phyloP scores from a whole-genome alignment of 495 filamentous ascomycete genomes.

The Trichoderma gamsii region DNA sequence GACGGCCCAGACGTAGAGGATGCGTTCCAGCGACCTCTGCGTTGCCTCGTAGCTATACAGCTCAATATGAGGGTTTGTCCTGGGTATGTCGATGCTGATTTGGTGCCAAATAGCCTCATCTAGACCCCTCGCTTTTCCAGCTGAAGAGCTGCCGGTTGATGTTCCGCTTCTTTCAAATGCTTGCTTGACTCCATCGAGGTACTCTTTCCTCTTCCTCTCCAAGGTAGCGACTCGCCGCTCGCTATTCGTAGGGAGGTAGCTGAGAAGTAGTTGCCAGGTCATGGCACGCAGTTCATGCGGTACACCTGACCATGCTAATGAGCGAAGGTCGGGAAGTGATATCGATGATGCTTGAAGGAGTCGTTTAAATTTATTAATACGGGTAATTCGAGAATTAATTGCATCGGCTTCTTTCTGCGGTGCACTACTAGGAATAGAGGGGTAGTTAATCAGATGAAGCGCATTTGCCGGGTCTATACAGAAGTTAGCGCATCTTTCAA shows the following conservation, averaged over 20 bases:
- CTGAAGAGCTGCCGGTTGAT: conserved; percentile 27
- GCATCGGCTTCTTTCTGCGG: conserved; percentile 78
- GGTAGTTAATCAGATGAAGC: conserved; percentile 87
- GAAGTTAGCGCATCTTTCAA: not conserved
- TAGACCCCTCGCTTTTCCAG: conserved; percentile 62
- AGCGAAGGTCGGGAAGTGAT: conserved; percentile 71
- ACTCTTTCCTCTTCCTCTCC: conserved; percentile 93
- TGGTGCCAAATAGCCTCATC: conserved; percentile 98
- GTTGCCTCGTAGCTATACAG: conserved; percentile 95
- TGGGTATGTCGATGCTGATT: conserved; percentile 95
- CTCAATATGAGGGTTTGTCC: conserved; percentile 91
- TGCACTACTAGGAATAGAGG: conserved; percentile 66
- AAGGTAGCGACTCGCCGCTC: conserved; percentile 85
- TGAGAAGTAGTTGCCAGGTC: conserved; percentile 94
- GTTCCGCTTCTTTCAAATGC: conserved; percentile 72
- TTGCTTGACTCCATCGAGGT: conserved; percentile 90
- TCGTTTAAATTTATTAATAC: conserved; percentile 98
- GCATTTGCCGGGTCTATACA: conserved; percentile 83
- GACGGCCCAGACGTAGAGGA: conserved; percentile 96
- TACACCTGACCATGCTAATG: conserved; percentile 86
- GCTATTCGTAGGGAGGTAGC: conserved; percentile 90
- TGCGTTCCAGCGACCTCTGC: conserved; percentile 85
- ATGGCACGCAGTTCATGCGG: conserved; percentile 94
- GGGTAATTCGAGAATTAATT: conserved; percentile 78
- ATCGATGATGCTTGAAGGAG: conserved; percentile 89